Evolutionary conservation across 2,329 filamentous ascomycete species (phyloP).

Genomic region (Aspergillus persii): DNA sequence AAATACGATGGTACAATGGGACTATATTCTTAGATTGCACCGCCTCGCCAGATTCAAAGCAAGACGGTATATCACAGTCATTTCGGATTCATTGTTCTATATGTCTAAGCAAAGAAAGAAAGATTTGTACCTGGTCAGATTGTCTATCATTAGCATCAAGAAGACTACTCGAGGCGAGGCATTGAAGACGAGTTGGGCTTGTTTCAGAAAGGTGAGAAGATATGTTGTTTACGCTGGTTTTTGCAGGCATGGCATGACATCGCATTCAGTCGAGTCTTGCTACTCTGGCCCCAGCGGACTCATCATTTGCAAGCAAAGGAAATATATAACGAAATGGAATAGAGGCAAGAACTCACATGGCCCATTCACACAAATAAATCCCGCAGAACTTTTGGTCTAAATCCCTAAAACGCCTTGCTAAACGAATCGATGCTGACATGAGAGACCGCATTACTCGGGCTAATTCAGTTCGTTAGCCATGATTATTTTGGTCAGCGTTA

Average conservation of each 20-base stretch:
- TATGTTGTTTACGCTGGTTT: conserved; percentile 58
- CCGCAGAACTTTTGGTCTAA: conserved; percentile 8
- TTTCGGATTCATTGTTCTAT: neutral
- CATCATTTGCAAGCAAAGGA: conserved; percentile 39
- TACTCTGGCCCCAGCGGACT: conserved; percentile 56
- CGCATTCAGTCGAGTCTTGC: conserved; percentile 30
- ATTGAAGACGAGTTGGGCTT: neutral
- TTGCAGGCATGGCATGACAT: conserved; percentile 55
- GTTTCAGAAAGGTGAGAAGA: conserved; percentile 65
- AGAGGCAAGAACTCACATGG: conserved; percentile 20
- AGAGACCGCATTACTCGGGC: conserved; percentile 32
- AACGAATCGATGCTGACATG: conserved; percentile 15
- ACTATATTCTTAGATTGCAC: neutral
- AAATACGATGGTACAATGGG: neutral
- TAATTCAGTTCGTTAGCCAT: conserved; percentile 10
- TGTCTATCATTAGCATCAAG: neutral
- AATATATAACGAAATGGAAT: conserved; percentile 1
- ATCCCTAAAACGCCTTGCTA: conserved; percentile 33
- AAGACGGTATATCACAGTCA: neutral
- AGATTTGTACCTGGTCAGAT: conserved; percentile 7
- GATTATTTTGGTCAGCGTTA: neutral
- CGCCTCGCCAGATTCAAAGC: neutral
- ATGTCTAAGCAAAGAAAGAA: neutral
- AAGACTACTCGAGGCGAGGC: neutral
- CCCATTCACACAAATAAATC: conserved; percentile 8